Conservation (phyloP, 2,329 filamentous ascomycete genomes). For the Cercospora nicotianae region DNA sequence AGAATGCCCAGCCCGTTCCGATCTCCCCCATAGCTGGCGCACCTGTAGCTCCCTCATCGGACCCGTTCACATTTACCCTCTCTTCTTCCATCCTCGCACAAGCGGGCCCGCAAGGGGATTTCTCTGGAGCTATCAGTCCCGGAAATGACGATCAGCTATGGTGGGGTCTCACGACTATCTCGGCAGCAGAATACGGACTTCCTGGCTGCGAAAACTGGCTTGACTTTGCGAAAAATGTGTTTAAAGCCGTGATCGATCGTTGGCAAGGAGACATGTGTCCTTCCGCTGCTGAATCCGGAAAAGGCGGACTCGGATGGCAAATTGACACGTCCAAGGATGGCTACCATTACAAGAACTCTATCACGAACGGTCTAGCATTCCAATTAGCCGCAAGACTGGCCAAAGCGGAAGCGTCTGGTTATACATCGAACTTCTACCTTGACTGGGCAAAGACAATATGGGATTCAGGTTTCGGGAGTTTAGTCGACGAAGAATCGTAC, state of each 20-base stretch:
- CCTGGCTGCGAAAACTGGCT: constrained; percentile 60
- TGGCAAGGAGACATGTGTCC: constrained; percentile 58
- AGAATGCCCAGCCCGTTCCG: neutral
- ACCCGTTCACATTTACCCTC: constrained; percentile 49
- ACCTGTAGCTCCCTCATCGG: neutral
- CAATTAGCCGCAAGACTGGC: constrained; percentile 64
- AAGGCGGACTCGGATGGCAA: constrained; percentile 80
- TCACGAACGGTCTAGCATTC: constrained; percentile 79
- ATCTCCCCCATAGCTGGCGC: neutral
- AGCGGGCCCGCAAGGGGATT: constrained; percentile 61
- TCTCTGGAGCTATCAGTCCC: constrained; percentile 43
- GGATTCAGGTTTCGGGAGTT: constrained; percentile 45
- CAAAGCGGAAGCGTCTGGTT: neutral
- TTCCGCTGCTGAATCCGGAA: constrained; percentile 52
- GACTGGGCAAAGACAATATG: constrained; percentile 58
- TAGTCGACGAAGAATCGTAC: constrained; percentile 57
- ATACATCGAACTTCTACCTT: constrained; percentile 52
- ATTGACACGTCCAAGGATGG: constrained; percentile 75
- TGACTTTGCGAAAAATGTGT: constrained; percentile 71
- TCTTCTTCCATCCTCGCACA: constrained; percentile 61
- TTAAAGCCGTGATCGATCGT: constrained; percentile 71
- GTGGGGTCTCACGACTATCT: constrained; percentile 79
- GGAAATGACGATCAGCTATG: constrained; percentile 65
- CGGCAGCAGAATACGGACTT: constrained; percentile 69
- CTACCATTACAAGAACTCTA: constrained; percentile 80